These are phyloP conservation scores for Zalaria sp. DNA, from an alignment of 2,329 filamentous ascomycete species.

Conservation along the genomic window DNA sequence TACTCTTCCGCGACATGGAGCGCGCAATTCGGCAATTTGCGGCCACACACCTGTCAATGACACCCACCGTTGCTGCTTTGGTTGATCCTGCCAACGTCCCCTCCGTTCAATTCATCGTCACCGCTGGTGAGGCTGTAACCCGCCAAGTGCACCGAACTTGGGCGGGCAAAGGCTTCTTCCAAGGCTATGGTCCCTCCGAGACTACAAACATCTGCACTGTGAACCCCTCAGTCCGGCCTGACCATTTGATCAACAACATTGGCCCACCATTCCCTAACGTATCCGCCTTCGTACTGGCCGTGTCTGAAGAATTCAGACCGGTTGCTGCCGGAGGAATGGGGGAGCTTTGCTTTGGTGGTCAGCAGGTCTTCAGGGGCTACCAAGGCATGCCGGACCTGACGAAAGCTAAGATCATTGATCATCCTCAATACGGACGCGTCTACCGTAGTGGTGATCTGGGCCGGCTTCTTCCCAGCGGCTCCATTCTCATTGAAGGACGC, in stretches of 20 bases:
- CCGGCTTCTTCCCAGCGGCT: slow-evolving; percentile 62
- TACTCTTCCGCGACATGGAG: slow-evolving; percentile 60
- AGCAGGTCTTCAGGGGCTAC: slow-evolving; percentile 65
- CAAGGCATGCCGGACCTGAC: slow-evolving; percentile 52
- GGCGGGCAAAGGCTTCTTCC: slow-evolving; percentile 53
- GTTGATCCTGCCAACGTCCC: slow-evolving; percentile 56
- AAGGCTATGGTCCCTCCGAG: slow-evolving; percentile 76
- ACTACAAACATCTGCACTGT: slow-evolving; percentile 81
- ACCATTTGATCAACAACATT: slow-evolving; percentile 59
- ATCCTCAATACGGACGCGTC: slow-evolving; percentile 54
- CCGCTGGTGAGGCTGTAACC: slow-evolving; percentile 68
- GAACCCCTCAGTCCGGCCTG: slow-evolving; percentile 40
- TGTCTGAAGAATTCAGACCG: slow-evolving; percentile 30
- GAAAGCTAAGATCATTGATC: slow-evolving; percentile 51
- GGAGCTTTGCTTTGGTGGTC: slow-evolving; percentile 76
- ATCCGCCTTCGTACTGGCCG: slow-evolving; percentile 50
- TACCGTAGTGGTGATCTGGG: slow-evolving; percentile 78
- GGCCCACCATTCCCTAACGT: slow-evolving; percentile 63
- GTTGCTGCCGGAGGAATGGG: slow-evolving; percentile 61
- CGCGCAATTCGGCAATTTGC: slow-evolving; percentile 45
- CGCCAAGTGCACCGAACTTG: slow-evolving; percentile 56
- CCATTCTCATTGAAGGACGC: slow-evolving; percentile 57
- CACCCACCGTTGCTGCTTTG: slow-evolving; percentile 71
- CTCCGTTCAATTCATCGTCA: slow-evolving; percentile 59
- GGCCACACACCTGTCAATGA: slow-evolving; percentile 72